These are phyloP conservation scores for Quercus alba DNA, from an alignment of 306 rosid genomes.

Conservation along the genomic window DNA sequence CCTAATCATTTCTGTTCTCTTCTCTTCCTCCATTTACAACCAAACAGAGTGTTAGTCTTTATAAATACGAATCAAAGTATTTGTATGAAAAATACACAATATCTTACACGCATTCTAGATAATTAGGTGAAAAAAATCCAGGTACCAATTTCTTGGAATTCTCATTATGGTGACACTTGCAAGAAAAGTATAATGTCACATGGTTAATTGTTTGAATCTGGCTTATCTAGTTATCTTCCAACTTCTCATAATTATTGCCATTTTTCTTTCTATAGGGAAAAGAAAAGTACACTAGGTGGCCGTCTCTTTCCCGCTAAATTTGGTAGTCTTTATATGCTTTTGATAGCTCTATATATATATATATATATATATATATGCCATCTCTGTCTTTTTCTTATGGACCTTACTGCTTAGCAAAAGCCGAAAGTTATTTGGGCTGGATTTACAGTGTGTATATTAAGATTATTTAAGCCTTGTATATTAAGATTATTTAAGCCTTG, in stretches of 20 bases:
- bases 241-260: too few relatives aligned
- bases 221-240: background rate
- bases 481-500: background rate
- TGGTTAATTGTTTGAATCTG: background rate
- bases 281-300: background rate
- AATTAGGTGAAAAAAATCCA: too few relatives aligned
- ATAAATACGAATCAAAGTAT: too few relatives aligned
- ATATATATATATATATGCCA: too few relatives aligned
- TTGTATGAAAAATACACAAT: too few relatives aligned
- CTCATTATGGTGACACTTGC: too few relatives aligned
- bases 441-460: too few relatives aligned
- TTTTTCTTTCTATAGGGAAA: background rate
- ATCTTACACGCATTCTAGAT: too few relatives aligned
- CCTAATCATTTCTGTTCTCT: too few relatives aligned
- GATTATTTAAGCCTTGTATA: background rate
- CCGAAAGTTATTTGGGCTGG: background rate
- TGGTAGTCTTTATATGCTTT: background rate
- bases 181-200: background rate
- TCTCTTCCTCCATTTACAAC: too few relatives aligned
- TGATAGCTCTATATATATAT: background rate
- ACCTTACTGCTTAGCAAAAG: background rate
- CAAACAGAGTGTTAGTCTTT: too few relatives aligned
- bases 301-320: constrained; percentile 3
- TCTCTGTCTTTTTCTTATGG: background rate
- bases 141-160: too few relatives aligned